Evolutionary conservation across 257 asterid genomes (phyloP), one percentile per base, ranked within the genome.

Genomic region (Linderniella brevidens): DNA sequence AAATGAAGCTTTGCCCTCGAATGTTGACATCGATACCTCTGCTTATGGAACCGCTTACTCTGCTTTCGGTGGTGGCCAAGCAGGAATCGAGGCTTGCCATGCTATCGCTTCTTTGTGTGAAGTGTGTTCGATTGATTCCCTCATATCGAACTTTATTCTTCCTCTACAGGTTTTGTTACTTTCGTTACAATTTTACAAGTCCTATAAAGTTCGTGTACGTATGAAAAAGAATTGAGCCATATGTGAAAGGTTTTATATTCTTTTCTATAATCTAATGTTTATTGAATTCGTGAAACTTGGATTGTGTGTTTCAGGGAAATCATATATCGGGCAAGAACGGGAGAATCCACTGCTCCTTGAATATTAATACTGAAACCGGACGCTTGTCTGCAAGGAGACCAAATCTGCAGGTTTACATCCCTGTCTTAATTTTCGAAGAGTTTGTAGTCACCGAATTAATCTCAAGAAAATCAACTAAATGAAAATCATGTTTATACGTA

Each of bases 311-410:
- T 46, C 73, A 90, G 99, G 94, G 99, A 17, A 60, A 50, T 62
- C 80, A 68, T 56, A 68, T 85, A 48, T 71, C 93, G 36, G 99
- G 99, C 54, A 76, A 65, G 68, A 68, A 82, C 51, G 93, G 86
- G 35, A 79, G 96, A 58, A 70, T 90, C 58, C 99, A 85, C 68
- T 90, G 96, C 65, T 90, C 99, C 29, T 76, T 90, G 55, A 90
- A 90, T 72, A 81, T 90, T 55, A 90, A 90, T 73, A 90, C 99
- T 6, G 99, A 90, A 75, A 90, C 99, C 37, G 99, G 99, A 44
- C 73, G 94, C 55, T 68, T 90, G 53, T 90, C 99, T 64, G 99
- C 96, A 19, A 79, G 99, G 70, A 74, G 99, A 55, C 99, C 99
- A 53, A 90, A 90, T 82, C 77, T 90, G 72, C 99, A 90, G 98